Percentiles rank a stretch among this genome's conserved stretches.
These are phyloP conservation scores for Colletotrichum somersetense DNA, from an alignment of 2,329 filamentous ascomycete genomes.

Conservation along the genomic window DNA sequence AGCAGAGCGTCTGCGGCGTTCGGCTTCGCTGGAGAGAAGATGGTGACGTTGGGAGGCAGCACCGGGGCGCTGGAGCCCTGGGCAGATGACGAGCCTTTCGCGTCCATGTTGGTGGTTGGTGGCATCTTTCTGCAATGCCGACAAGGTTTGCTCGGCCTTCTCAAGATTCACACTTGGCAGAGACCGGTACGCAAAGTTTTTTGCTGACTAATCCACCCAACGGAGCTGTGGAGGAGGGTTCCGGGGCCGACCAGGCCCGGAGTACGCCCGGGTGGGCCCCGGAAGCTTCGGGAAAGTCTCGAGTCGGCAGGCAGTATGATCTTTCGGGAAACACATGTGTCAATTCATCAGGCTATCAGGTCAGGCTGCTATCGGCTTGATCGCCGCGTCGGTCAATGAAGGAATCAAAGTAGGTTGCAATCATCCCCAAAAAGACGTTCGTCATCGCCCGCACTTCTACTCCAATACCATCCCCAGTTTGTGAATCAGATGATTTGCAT, in stretches of 20 bases:
- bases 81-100: not conserved
- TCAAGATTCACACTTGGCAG: not conserved
- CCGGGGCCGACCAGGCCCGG: not conserved
- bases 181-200: slow-evolving; percentile 3
- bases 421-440: too few species aligned
- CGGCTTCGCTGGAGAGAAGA: slow-evolving; percentile 41
- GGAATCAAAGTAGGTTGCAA: not conserved
- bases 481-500: too few species aligned
- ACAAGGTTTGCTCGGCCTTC: not conserved
- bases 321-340: not conserved
- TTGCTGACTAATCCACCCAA: not conserved
- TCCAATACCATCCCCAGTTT: too few species aligned
- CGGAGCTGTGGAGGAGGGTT: not conserved
- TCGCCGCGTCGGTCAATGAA: not conserved
- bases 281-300: not conserved
- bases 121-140: not conserved
- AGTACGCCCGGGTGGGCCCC: not conserved
- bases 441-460: not conserved
- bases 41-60: slow-evolving; percentile 44
- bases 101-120: not conserved
- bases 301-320: not conserved
- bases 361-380: not conserved
- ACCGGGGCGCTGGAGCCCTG: not conserved
- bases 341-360: accelerated
- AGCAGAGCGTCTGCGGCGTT: slow-evolving; percentile 38